Base-by-base conservation (phyloP, 2,329 filamentous ascomycete genomes). In the Colletotrichum liaoningense region DNA sequence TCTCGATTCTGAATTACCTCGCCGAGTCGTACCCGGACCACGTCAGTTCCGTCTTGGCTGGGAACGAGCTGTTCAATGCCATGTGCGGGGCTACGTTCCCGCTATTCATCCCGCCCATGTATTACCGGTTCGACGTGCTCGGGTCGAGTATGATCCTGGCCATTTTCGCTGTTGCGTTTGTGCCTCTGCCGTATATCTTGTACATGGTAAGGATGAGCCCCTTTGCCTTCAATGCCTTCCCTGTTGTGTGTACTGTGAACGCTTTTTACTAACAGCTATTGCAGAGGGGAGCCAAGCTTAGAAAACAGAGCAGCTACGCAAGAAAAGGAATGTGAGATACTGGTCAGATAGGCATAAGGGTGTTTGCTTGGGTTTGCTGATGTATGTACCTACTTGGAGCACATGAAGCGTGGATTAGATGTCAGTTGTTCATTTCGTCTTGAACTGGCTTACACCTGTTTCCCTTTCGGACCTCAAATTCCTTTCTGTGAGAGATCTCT, bases 131-230 rank as follows among this genome's bases (percentile, higher is more conserved):
- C 14, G 46, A 22, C 22, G 22, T 71, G 1, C 57, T 73, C 2
- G 67, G 67, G 3, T 66, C 71, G 55, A 73, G 67, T 2, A 73
- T 71, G n/a, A 26, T 71, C 4, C 11, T 71, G 1, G 67, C 71
- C 2, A 73, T 73, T 9, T 54, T 73, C 30, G 71, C 67, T 1
- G 49, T 73, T 7, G 46, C 67, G 2, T 70, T 71, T 33, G 56
- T 62, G 22, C 71, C 71, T 5, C 19, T 73, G 26, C 71, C 71
- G 1, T 73, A 62, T 5, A n/a, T 71, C 12, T 8, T 73, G 74
- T 75, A 74, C 52, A 70, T 75, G 73, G 68, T 73, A 69, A 72
- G 74, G 52, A 69, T 74, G 62, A 66, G 66, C 70, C 24, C 33
- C 3, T 7, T 4, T 33, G 66, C 30, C 6, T 2, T 26, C 24